phyloP scores from a whole-genome alignment of 2,329 filamentous ascomycete genomes.

The Verticillium nonalfalfae region DNA sequence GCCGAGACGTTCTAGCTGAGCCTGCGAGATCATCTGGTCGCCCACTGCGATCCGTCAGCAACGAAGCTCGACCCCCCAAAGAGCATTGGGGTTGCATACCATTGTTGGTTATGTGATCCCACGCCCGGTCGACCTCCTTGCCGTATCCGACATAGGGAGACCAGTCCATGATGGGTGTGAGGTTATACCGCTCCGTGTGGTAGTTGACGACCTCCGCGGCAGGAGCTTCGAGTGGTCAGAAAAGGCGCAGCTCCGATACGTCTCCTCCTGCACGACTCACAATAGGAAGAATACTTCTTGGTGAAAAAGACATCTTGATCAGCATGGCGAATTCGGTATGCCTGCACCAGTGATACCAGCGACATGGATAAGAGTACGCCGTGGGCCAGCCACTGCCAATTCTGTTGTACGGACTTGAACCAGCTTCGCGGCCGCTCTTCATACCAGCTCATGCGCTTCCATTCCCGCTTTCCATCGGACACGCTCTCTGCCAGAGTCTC shows the following conservation, averaged over 20 bases:
- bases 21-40: conserved; percentile 51
- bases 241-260: not conserved
- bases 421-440: conserved; percentile 16
- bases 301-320: conserved; percentile 25
- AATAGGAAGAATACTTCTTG: conserved; percentile 35
- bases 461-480: not conserved
- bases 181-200: conserved; percentile 41
- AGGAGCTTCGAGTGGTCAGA: conserved; percentile 29
- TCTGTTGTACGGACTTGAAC: conserved; percentile 15
- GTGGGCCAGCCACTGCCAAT: conserved; percentile 34
- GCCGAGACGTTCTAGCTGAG: conserved; percentile 46
- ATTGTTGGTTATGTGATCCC: conserved; percentile 46
- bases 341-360: conserved; percentile 30
- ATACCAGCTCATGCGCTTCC: conserved; percentile 11
- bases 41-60: conserved; percentile 34
- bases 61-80: not conserved
- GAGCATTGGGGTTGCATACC: conserved; percentile 14
- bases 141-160: conserved; percentile 49
- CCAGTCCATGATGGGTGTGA: conserved; percentile 34
- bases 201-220: conserved; percentile 40
- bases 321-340: conserved; percentile 28
- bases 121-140: conserved; percentile 49
- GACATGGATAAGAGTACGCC: conserved; percentile 31
- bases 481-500: conserved; percentile 6
- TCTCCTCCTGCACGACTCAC: conserved; percentile 21